These are phyloP conservation scores for Anisodus tanguticus DNA, from an alignment of 257 asterid genomes.

Conservation along the genomic window DNA sequence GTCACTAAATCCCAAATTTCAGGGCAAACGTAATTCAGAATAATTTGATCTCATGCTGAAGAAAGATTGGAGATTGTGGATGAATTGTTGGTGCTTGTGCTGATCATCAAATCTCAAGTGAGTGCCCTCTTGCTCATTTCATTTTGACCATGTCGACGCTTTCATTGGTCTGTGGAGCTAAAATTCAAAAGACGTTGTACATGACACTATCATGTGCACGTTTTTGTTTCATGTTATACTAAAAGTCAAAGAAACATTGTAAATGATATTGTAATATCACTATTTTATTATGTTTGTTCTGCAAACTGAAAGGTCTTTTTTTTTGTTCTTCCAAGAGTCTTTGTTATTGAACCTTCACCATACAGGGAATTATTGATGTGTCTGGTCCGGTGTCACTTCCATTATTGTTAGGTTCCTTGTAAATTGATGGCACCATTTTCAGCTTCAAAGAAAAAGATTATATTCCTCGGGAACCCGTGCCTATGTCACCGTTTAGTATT, in stretches of 20 bases:
- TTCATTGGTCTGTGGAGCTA: not conserved
- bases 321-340: not conserved
- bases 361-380: not conserved
- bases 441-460: not conserved
- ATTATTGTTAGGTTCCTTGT: not conserved
- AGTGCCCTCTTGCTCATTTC: not conserved
- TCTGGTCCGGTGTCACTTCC: not conserved
- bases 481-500: not conserved
- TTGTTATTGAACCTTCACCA: too few relatives aligned
- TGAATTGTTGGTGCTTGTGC: not conserved
- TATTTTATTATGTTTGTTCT: not conserved
- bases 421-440: not conserved
- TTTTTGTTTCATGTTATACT: not conserved
- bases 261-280: not conserved
- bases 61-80: not conserved
- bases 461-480: too few relatives aligned
- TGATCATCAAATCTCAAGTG: not conserved
- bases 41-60: not conserved
- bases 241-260: not conserved
- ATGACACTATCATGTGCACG: not conserved
- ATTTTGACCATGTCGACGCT: not conserved
- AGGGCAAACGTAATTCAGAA: constrained; percentile 34
- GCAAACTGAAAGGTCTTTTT: not conserved
- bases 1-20: constrained; percentile 50
- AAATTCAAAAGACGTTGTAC: not conserved